A percentile compares a stretch with the other conserved stretches of the same genome.
These are phyloP conservation scores for Plenodomus tracheiphilus DNA, from an alignment of 2,329 filamentous ascomycete species.

Conservation along the genomic window DNA sequence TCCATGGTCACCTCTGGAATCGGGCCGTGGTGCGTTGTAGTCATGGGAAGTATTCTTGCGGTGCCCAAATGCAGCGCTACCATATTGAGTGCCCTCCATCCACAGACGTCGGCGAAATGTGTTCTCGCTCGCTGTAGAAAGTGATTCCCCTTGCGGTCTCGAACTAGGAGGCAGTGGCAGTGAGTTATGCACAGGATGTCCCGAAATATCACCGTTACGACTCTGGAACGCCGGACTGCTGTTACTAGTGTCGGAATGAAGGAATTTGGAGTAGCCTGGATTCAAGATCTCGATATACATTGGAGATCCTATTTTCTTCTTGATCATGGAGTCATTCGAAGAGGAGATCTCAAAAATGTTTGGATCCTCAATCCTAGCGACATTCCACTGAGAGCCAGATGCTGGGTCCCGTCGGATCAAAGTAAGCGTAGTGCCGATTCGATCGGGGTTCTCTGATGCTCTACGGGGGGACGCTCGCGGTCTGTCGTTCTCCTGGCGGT, in stretches of 20 bases:
- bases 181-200: constrained; percentile 8
- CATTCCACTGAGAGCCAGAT: constrained; percentile 56
- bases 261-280: constrained; percentile 63
- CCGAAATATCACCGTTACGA: constrained; percentile 19
- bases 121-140: constrained; percentile 12
- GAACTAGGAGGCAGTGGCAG: neutral
- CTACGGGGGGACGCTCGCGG: constrained; percentile 25
- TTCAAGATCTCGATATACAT: constrained; percentile 61
- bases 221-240: constrained; percentile 9
- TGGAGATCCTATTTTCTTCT: constrained; percentile 47
- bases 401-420: constrained; percentile 56
- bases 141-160: neutral
- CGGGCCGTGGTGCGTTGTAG: constrained; percentile 21
- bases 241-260: constrained; percentile 32
- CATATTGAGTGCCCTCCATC: constrained; percentile 51
- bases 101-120: constrained; percentile 52
- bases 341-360: constrained; percentile 51
- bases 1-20: constrained; percentile 23
- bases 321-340: constrained; percentile 39
- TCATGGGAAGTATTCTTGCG: constrained; percentile 40
- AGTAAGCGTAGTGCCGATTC: constrained; percentile 42
- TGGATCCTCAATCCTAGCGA: constrained; percentile 53
- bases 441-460: constrained; percentile 17
- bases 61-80: constrained; percentile 47
- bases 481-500: constrained; percentile 24